phyloP scores from a whole-genome alignment of 257 asterid species.

The Salvia miltiorrhiza region DNA sequence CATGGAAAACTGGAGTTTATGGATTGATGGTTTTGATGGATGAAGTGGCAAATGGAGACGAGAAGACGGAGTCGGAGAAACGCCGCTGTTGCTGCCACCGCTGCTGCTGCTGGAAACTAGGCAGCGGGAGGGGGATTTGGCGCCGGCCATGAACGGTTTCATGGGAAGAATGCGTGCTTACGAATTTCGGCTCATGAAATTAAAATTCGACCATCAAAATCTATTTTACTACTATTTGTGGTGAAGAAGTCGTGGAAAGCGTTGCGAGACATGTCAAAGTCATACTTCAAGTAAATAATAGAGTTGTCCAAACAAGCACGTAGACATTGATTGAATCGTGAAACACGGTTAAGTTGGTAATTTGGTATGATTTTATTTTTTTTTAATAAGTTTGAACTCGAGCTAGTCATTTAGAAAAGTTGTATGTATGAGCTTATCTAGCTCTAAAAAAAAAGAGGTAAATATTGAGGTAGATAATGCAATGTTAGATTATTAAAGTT shows the following conservation, averaged over 20 bases:
- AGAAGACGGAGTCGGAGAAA: not conserved
- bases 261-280: not conserved
- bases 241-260: not conserved
- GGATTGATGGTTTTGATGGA: not conserved
- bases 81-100: not conserved
- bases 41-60: not conserved
- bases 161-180: not conserved
- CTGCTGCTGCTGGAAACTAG: not conserved
- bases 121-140: constrained; percentile 9
- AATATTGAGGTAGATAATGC: no score
- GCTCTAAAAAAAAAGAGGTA: no score
- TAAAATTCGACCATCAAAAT: not conserved
- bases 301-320: no score
- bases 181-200: not conserved
- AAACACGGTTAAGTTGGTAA: no score
- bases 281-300: no score
- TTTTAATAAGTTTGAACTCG: no score
- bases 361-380: no score
- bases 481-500: no score
- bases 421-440: no score
- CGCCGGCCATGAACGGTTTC: constrained; percentile 13
- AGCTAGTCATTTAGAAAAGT: no score
- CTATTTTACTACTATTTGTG: no score
- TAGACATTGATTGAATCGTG: no score
- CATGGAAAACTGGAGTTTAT: not conserved